Base-by-base conservation (phyloP, 345 rosid species). In the Citrus sp. region DNA sequence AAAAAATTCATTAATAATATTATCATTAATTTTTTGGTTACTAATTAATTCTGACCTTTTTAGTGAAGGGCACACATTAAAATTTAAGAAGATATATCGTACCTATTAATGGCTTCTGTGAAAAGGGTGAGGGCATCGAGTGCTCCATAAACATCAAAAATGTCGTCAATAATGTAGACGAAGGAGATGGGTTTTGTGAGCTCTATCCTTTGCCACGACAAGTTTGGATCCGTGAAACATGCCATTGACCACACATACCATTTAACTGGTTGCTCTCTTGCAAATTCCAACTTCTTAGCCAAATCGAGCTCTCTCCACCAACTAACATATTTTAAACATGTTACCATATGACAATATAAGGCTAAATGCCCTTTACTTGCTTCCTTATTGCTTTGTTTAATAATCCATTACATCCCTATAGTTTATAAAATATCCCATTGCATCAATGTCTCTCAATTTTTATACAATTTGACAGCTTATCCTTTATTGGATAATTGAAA, bases 281-380 rank as follows among this genome's bases (percentile, higher is more conserved):
- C 89, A 76, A 87, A 82, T 54, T n/a, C 30, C 75, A 88, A 74
- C 70, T 87, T 84, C 80, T 87, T 79, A 0, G 81, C 73, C 77
- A 90, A 79, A 37, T 86, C 89, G 2, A 86, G 78, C 3, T 82
- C 87, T 74, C 77, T 78, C 95, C 95, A 91, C 93, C 95, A 91
- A 46, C 95, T 91, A 66, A 2, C 13, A 40, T 9, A 40, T 32
- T 32, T 32, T 32, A 32, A 32, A 32, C 34, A 32, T 32, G 0
- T 32, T 32, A 32, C 34, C 34, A 32, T 3, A 32, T 32, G 34
- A 32, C 34, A 32, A 32, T 32, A 32, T 32, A 32, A 32, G 34
- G 34, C 34, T 32, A 38, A 38, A 38, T 38, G 42, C 42, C 42
- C 10, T 38, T 38, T 32, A 32, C 34, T 32, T 3, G 34, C 34